A percentile compares a stretch with the other conserved stretches of the same genome.
phyloP scores from a whole-genome alignment of 257 asterid genomes.

The Lycium ferocissimum region DNA sequence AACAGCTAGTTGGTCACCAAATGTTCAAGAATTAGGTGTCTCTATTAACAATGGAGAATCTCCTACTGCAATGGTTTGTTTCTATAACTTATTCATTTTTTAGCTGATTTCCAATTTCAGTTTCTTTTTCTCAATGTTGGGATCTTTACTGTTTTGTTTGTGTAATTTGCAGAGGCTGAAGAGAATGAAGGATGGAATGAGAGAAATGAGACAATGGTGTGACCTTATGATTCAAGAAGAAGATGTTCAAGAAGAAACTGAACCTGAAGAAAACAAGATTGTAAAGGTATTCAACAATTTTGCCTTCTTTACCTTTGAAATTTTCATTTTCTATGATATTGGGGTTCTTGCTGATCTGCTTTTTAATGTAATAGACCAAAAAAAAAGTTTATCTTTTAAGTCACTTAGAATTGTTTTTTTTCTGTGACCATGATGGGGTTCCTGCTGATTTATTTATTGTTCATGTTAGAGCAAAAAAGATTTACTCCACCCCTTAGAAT shows the following conservation, averaged over 20 bases:
- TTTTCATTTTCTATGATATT: not conserved
- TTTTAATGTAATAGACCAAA: too few species aligned
- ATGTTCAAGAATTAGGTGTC: not conserved
- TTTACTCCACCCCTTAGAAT: not conserved
- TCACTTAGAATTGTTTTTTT: too few species aligned
- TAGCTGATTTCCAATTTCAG: not conserved
- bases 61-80: not conserved
- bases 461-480: too few species aligned
- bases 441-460: not conserved
- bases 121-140: too few species aligned
- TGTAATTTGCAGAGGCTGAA: constrained; percentile 17
- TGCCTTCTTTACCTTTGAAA: too few species aligned
- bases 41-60: constrained; percentile 8
- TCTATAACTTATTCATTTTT: not conserved
- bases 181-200: constrained; percentile 27
- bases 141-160: not conserved
- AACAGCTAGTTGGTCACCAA: not conserved
- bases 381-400: too few species aligned
- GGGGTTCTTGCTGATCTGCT: not conserved
- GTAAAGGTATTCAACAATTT: not conserved
- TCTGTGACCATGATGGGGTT: not conserved
- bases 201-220: constrained; percentile 27
- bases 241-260: not conserved
- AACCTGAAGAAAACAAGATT: not conserved
- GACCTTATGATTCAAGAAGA: constrained; percentile 30